A percentile compares a stretch with the other conserved stretches of the same genome.
Conservation (phyloP, 1,284 basidiomycete species). For the Afroboletus lepidellus region DNA sequence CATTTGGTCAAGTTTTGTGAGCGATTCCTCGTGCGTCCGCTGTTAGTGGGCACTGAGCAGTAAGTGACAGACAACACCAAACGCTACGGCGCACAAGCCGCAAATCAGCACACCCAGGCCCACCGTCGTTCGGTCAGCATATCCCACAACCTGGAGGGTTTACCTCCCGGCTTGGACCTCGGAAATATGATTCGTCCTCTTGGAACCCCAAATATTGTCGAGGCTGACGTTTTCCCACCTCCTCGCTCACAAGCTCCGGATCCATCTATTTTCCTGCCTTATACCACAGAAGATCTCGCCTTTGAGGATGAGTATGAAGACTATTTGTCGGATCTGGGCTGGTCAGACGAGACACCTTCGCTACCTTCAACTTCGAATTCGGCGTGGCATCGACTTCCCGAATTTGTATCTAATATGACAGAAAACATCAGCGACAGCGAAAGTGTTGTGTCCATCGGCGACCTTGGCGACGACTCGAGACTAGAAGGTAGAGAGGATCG, state of each 20-base stretch:
- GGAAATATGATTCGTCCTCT: slow-evolving; percentile 69
- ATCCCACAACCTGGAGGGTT: slow-evolving; percentile 73
- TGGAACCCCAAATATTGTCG: slow-evolving; percentile 73
- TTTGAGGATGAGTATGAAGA: slow-evolving; percentile 89
- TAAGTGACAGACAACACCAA: slow-evolving; percentile 66
- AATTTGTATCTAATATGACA: slow-evolving; percentile 67
- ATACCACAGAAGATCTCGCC: slow-evolving; percentile 81
- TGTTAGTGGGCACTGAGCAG: slow-evolving; percentile 2
- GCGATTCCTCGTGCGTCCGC: slow-evolving; percentile 26
- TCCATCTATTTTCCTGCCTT: slow-evolving; percentile 80
- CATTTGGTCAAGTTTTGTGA: slow-evolving; percentile 93
- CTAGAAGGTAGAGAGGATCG: slow-evolving; percentile 63
- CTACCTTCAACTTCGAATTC: slow-evolving; percentile 45
- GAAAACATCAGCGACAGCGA: slow-evolving; percentile 88
- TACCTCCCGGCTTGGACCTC: slow-evolving; percentile 73
- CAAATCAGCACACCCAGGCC: slow-evolving; percentile 51
- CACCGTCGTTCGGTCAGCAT: slow-evolving; percentile 78
- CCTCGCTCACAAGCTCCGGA: slow-evolving; percentile 79
- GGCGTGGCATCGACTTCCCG: slow-evolving; percentile 76
- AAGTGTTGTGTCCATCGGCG: slow-evolving; percentile 85
- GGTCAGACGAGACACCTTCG: slow-evolving; percentile 53
- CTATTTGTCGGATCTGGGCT: slow-evolving; percentile 78
- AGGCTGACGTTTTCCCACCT: slow-evolving; percentile 81
- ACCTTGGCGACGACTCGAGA: slow-evolving; percentile 73
- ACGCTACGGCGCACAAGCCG: slow-evolving; percentile 70